Evolutionary conservation across 805 yeast genomes (phyloP).

Genomic region (Lachancea lanzarotensis): DNA sequence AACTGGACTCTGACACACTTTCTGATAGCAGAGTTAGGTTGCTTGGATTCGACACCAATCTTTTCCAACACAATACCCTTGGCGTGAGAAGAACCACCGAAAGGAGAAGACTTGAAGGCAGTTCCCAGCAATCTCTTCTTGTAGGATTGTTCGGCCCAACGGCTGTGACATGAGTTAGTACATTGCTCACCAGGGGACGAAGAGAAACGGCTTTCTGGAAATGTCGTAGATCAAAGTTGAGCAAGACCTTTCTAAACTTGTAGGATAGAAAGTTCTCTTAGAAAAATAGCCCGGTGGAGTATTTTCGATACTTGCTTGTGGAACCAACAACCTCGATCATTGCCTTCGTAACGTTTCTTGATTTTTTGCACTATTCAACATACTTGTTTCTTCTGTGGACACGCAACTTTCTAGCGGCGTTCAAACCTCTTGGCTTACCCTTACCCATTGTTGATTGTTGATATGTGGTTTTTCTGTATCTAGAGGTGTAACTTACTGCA

Average conservation of each 20-base stretch:
- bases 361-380: constrained; percentile 23
- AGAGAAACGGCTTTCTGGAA: no score
- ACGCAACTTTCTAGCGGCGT: constrained; percentile 99
- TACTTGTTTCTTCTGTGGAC: constrained; percentile 97
- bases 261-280: no score
- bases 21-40: constrained; percentile 99
- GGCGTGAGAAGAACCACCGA: constrained; percentile 99
- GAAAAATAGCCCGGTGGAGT: no score
- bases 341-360: not conserved
- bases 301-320: no score
- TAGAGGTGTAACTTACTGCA: not conserved
- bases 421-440: constrained; percentile 99
- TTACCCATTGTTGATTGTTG: constrained; percentile 75
- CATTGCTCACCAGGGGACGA: no score
- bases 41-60: constrained; percentile 99
- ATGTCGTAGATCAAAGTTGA: no score
- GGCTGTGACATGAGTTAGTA: constrained; percentile 38
- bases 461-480: constrained; percentile 8
- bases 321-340: no score
- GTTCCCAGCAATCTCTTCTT: constrained; percentile 99
- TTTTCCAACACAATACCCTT: constrained; percentile 99
- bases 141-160: constrained; percentile 99
- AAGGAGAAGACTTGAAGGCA: constrained; percentile 99
- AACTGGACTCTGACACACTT: constrained; percentile 99
- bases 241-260: no score